Evolutionary conservation across 371 early-diverging fungal genomes (phyloP).

Genomic region (Choanephora cucurbitarum): DNA sequence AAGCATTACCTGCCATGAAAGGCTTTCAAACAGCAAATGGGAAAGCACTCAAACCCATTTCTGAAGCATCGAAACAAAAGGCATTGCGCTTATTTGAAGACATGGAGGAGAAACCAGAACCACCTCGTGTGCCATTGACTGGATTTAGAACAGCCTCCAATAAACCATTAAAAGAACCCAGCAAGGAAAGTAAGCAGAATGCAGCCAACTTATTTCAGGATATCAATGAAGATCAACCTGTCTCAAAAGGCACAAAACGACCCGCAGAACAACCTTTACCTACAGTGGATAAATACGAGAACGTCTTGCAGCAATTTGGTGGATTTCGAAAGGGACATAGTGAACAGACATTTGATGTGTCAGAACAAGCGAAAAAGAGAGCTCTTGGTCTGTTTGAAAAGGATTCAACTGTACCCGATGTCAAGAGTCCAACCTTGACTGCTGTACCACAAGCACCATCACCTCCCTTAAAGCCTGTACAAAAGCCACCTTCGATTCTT

Average conservation of each 20-base stretch:
- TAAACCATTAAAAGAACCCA: background rate
- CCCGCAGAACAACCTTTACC: background rate
- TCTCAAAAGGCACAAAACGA: constrained; percentile 2
- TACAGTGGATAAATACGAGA: constrained; percentile 25
- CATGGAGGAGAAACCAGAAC: background rate
- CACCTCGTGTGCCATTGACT: background rate
- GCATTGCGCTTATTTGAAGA: constrained; percentile 8
- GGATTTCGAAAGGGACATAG: constrained; percentile 28
- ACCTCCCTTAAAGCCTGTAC: background rate
- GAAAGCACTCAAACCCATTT: constrained; percentile 2
- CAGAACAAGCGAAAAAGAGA: constrained; percentile 28
- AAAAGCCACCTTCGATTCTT: background rate
- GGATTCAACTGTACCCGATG: background rate
- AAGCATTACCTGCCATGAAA: background rate
- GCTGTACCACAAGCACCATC: constrained; percentile 5
- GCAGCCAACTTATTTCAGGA: background rate
- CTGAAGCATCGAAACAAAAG: background rate
- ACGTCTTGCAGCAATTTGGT: constrained; percentile 21
- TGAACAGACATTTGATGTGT: constrained; percentile 14
- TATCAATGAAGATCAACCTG: background rate
- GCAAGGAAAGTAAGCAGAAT: background rate
- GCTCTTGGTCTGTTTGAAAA: constrained; percentile 26
- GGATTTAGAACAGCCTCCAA: background rate
- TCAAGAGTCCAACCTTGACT: background rate
- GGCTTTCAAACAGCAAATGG: constrained; percentile 13